A percentile compares a stretch with the other conserved stretches of the same genome.
phyloP scores from a whole-genome alignment of 2,329 filamentous ascomycete genomes.

The Coniochaeta sp. region DNA sequence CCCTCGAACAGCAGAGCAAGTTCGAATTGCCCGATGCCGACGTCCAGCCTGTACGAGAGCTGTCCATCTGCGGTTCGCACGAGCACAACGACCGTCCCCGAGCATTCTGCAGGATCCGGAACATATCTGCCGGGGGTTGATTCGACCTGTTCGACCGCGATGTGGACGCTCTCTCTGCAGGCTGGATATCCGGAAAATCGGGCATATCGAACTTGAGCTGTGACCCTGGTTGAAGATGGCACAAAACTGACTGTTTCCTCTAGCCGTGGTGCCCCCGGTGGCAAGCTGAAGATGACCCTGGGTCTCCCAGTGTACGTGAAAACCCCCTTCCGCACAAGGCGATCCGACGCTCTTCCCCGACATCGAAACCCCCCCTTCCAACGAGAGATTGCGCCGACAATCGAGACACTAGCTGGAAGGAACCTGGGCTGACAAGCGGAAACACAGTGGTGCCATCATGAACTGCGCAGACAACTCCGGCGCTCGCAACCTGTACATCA shows the following conservation, averaged over 20 bases:
- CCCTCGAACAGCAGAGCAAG: neutral
- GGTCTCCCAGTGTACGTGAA: conserved; percentile 96
- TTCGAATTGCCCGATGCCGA: conserved; percentile 10
- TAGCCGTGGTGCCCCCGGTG: conserved; percentile 88
- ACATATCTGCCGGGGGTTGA: neutral
- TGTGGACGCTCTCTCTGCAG: neutral
- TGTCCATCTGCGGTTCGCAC: neutral
- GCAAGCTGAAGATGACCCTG: conserved; percentile 99
- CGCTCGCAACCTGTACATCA: conserved; percentile 99
- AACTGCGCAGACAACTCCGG: conserved; percentile 99
- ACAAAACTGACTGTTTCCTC: conserved; percentile 24
- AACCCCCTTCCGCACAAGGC: neutral
- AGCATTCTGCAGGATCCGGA: neutral
- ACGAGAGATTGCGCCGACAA: neutral
- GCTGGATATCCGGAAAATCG: neutral
- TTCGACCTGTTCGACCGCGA: neutral
- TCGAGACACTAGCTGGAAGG: neutral
- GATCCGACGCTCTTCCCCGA: conserved; percentile 4
- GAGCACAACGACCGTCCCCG: neutral
- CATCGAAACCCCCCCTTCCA: neutral
- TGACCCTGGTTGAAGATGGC: neutral
- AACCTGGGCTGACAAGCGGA: conserved; percentile 11
- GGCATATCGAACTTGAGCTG: conserved; percentile 1
- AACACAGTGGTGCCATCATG: conserved; percentile 87
- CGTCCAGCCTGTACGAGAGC: conserved; percentile 1